These are phyloP conservation scores for Plectosphaerella sp. DNA, from an alignment of 2,329 filamentous ascomycete species.

Conservation along the genomic window DNA sequence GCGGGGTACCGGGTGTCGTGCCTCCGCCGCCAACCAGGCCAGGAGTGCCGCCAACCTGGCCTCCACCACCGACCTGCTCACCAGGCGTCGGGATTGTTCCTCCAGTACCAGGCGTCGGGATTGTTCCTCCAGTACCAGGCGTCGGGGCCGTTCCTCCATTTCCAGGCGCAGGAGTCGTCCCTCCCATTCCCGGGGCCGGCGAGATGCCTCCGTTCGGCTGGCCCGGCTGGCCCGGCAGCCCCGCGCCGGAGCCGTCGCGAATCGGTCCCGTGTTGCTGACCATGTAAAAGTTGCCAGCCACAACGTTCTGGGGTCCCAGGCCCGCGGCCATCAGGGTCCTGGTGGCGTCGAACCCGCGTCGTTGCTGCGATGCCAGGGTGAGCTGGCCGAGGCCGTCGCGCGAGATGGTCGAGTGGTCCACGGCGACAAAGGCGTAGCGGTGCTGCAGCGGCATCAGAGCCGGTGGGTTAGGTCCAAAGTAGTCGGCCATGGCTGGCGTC, in stretches of 20 bases:
- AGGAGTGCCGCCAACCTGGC: neutral
- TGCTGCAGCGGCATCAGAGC: slow-evolving; percentile 31
- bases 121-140: too few relatives aligned
- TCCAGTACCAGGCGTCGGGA: too few relatives aligned
- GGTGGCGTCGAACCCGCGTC: slow-evolving; percentile 25
- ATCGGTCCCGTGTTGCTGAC: slow-evolving; percentile 27
- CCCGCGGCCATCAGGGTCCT: slow-evolving; percentile 23
- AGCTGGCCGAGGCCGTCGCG: slow-evolving; percentile 19
- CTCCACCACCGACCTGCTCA: neutral
- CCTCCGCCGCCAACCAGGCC: too few relatives aligned
- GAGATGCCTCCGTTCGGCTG: neutral
- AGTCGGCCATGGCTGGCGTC: slow-evolving; percentile 20
- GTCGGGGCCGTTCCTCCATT: too few relatives aligned
- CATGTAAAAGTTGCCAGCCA: slow-evolving; percentile 32
- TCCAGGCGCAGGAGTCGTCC: too few relatives aligned
- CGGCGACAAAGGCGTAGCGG: slow-evolving; percentile 32
- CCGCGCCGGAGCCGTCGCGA: slow-evolving; percentile 6
- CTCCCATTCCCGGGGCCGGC: neutral
- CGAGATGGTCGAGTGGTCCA: slow-evolving; percentile 27
- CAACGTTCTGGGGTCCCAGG: slow-evolving; percentile 20
- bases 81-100: neutral
- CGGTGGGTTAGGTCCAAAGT: slow-evolving; percentile 33
- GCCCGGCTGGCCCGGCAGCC: slow-evolving; percentile 1
- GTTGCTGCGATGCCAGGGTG: slow-evolving; percentile 20
- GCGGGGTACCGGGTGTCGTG: neutral